Percentiles rank a stretch among this genome's conserved stretches.
Conservation (phyloP, 768 basidiomycete genomes). For the Phylloporus rhodoxanthus region DNA sequence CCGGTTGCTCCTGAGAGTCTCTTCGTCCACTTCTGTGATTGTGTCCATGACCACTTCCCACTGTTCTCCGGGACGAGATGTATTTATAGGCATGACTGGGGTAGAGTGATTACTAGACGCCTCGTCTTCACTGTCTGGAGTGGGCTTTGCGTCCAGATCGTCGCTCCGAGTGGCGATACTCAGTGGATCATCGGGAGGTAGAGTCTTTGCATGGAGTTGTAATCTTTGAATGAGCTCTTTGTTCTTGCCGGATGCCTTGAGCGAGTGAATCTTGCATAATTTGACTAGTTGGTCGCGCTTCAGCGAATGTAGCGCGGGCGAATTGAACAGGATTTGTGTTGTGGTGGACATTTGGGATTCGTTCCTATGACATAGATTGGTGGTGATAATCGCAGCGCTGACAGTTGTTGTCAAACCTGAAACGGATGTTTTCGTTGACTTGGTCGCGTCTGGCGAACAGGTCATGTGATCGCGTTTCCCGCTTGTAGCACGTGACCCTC, state of each 20-base stretch:
- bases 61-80: conserved; percentile 65
- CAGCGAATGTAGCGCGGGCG: conserved; percentile 75
- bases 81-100: conserved; percentile 13
- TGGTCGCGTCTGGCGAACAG: neutral
- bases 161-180: conserved; percentile 54
- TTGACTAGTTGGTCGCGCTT: conserved; percentile 82
- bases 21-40: conserved; percentile 63
- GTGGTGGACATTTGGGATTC: conserved; percentile 52
- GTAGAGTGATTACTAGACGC: conserved; percentile 18
- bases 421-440: conserved; percentile 12
- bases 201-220: conserved; percentile 58
- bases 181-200: conserved; percentile 52
- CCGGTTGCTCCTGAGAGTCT: conserved; percentile 36
- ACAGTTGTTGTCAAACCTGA: neutral
- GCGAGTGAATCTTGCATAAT: conserved; percentile 75
- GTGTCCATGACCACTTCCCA: conserved; percentile 88
- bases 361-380: conserved; percentile 6
- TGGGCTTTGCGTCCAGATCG: conserved; percentile 26
- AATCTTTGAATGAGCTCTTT: conserved; percentile 64
- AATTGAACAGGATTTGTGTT: conserved; percentile 78
- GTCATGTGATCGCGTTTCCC: conserved; percentile 17
- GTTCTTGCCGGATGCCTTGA: conserved; percentile 81
- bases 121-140: conserved; percentile 30
- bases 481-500: conserved; percentile 13
- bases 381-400: neutral